These are phyloP conservation scores for Globisporangium rhizosaccharum DNA, from an alignment of 352 stramenopile genomes.

Conservation along the genomic window DNA sequence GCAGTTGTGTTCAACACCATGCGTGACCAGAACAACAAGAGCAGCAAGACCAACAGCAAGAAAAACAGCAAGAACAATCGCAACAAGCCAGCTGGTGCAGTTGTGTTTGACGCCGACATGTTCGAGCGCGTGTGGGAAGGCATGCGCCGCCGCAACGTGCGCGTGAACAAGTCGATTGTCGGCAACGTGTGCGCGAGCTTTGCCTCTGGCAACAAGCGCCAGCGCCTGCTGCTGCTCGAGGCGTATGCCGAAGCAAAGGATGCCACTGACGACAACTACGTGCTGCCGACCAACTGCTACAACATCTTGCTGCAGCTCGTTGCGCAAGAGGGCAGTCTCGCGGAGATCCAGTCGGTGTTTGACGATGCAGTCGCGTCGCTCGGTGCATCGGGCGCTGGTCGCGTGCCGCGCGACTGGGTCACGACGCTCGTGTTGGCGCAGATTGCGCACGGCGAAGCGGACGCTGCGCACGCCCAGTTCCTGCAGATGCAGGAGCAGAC, in stretches of 20 bases:
- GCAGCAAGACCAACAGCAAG: constrained; percentile 18
- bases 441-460: constrained; percentile 22
- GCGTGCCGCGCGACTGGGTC: constrained; percentile 42
- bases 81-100: constrained; percentile 9
- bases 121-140: constrained; percentile 40
- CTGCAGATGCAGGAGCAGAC: constrained; percentile 33
- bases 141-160: constrained; percentile 29
- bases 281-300: constrained; percentile 41
- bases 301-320: constrained; percentile 33
- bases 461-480: constrained; percentile 31
- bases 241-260: constrained; percentile 32
- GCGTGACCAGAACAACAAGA: constrained; percentile 23
- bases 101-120: constrained; percentile 30
- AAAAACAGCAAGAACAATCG: constrained; percentile 5
- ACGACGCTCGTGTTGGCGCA: constrained; percentile 39
- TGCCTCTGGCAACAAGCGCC: constrained; percentile 37
- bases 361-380: constrained; percentile 39
- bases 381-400: constrained; percentile 16
- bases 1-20: constrained; percentile 42
- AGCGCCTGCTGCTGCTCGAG: constrained; percentile 52
- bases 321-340: constrained; percentile 27
- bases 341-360: constrained; percentile 38
- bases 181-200: constrained; percentile 42
- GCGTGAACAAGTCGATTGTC: constrained; percentile 35
- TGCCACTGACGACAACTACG: constrained; percentile 31